Conservation (phyloP, 1,139 yeast species). For the Suhomyces anneliseae region DNA sequence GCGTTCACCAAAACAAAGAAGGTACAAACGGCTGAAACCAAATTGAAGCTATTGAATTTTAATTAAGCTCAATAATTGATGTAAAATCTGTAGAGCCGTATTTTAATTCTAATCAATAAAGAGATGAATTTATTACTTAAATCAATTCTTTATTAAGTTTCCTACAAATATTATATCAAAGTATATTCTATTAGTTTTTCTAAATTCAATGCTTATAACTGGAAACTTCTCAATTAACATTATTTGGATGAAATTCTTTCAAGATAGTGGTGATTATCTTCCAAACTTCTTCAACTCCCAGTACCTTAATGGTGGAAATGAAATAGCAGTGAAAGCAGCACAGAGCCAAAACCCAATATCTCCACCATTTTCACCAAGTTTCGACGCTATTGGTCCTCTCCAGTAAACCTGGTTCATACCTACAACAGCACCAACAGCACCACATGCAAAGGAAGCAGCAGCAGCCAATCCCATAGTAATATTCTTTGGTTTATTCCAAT, state of each 20-base stretch:
- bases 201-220: neutral
- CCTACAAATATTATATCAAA: no score
- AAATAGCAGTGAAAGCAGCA: conserved; percentile 10
- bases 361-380: conserved; percentile 23
- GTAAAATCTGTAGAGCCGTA: no score
- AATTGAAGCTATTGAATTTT: no score
- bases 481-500: conserved; percentile 18
- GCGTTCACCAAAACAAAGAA: no score
- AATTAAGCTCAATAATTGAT: no score
- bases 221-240: neutral
- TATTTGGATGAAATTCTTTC: no score
- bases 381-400: conserved; percentile 29
- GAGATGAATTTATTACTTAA: no score
- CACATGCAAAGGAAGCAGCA: conserved; percentile 22
- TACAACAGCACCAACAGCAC: conserved; percentile 31
- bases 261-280: neutral
- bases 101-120: no score
- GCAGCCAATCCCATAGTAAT: conserved; percentile 31
- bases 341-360: conserved; percentile 13
- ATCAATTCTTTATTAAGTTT: no score
- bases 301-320: conserved; percentile 16
- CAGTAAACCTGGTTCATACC: conserved; percentile 37
- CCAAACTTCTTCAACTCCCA: conserved; percentile 19
- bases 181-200: no score
- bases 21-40: no score